Percentiles rank a stretch among this genome's conserved stretches.
Evolutionary conservation across 345 rosid genomes (phyloP).

Genomic region (Eucalyptus fibrosa): DNA sequence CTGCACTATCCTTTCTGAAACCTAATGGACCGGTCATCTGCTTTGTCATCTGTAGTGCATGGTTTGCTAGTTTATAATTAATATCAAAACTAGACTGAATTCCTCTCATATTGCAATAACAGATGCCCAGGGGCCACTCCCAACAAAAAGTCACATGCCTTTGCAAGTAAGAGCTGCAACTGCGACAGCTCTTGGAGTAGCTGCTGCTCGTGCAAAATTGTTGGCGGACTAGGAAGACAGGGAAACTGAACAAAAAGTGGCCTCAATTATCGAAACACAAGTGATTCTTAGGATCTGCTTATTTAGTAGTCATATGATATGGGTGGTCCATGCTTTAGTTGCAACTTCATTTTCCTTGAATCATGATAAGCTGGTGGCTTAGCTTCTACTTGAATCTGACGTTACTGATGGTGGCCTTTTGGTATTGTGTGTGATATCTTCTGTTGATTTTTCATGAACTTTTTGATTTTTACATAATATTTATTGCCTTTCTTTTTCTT

Average conservation of each 20-base stretch:
- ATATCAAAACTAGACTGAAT: neutral
- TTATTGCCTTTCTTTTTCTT: neutral
- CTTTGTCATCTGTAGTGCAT: neutral
- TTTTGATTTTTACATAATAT: neutral
- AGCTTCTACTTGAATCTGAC: neutral
- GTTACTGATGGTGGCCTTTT: neutral
- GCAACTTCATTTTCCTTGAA: neutral
- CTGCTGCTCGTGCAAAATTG: constrained; percentile 69
- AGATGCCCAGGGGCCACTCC: constrained; percentile 26
- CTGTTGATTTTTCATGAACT: neutral
- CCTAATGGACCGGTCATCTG: neutral
- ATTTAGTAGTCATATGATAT: neutral
- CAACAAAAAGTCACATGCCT: constrained; percentile 31
- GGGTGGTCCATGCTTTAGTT: neutral
- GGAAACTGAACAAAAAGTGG: constrained; percentile 56
- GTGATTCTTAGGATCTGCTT: constrained; percentile 6
- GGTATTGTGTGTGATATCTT: neutral
- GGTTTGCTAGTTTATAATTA: neutral
- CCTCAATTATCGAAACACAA: constrained; percentile 61
- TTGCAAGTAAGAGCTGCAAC: constrained; percentile 63
- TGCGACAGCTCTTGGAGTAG: constrained; percentile 73
- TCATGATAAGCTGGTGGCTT: neutral
- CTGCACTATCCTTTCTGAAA: neutral
- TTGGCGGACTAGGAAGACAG: constrained; percentile 84
- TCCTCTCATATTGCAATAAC: neutral